Evolutionary conservation across 331 rosid species (phyloP).

Genomic region (Cucumis variabilis): DNA sequence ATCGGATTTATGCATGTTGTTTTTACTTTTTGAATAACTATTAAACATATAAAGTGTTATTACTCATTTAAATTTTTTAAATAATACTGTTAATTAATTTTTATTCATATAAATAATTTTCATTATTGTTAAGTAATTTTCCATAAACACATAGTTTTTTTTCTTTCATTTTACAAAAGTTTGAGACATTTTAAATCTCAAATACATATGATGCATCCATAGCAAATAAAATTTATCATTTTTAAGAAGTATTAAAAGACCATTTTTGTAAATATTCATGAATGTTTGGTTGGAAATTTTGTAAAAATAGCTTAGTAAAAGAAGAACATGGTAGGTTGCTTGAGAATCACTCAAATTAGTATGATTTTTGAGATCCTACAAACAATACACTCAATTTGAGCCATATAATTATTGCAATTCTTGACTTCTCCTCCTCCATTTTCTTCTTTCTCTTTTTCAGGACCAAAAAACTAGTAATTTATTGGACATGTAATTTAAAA

Average conservation of each 20-base stretch:
- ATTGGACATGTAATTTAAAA: too few relatives aligned
- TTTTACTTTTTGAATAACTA: not conserved
- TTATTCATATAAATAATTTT: not conserved
- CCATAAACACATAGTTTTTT: too few relatives aligned
- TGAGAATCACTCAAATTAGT: constrained; percentile 12
- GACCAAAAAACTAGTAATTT: too few relatives aligned
- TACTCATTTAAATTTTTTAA: not conserved
- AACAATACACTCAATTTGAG: not conserved
- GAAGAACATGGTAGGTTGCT: constrained; percentile 7
- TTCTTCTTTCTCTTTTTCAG: too few relatives aligned
- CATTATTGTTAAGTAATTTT: too few relatives aligned
- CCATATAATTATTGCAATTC: not conserved
- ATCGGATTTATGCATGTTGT: not conserved
- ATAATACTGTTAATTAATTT: not conserved
- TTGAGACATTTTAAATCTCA: too few relatives aligned
- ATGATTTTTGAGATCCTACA: not conserved
- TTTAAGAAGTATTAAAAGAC: not conserved
- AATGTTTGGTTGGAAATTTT: not conserved
- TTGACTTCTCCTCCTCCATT: not conserved
- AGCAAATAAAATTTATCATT: not conserved
- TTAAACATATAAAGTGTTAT: not conserved
- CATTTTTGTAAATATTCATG: not conserved
- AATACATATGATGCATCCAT: too few relatives aligned
- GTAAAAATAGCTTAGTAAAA: not conserved
- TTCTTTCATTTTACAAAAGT: too few relatives aligned